Percentiles rank a stretch among this genome's conserved stretches.
These are phyloP conservation scores for Periconia sp. DNA, from an alignment of 2,329 filamentous ascomycete species.

Conservation along the genomic window DNA sequence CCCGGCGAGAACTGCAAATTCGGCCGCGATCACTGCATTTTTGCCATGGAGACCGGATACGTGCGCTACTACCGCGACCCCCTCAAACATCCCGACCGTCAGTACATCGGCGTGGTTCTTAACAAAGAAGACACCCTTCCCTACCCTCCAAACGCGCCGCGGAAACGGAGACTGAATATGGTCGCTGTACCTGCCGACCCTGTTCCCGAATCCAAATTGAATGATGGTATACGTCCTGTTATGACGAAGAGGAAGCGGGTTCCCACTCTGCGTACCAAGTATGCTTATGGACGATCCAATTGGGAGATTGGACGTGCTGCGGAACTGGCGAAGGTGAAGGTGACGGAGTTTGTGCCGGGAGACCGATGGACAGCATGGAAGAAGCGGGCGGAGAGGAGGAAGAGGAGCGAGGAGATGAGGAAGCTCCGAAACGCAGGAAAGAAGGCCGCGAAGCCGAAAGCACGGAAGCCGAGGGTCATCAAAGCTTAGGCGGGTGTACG, in stretches of 20 bases:
- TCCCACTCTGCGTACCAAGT: conserved; percentile 51
- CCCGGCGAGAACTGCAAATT: conserved; percentile 94
- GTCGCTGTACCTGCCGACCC: conserved; percentile 48
- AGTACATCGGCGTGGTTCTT: conserved; percentile 94
- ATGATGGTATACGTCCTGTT: conserved; percentile 2
- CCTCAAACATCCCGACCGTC: conserved; percentile 74
- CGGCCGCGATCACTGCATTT: conserved; percentile 96
- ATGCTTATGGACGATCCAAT: conserved; percentile 67
- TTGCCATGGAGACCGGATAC: conserved; percentile 80
- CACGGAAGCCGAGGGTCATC: conserved; percentile 7
- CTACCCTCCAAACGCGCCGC: conserved; percentile 70
- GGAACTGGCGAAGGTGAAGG: conserved; percentile 61
- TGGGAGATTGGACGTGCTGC: conserved; percentile 67
- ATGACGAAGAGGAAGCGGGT: not conserved
- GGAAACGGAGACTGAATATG: conserved; percentile 76
- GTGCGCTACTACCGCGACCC: conserved; percentile 97
- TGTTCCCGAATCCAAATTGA: conserved; percentile 4
- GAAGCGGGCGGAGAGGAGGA: conserved; percentile 57
- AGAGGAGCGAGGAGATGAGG: conserved; percentile 58
- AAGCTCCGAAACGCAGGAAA: conserved; percentile 52
- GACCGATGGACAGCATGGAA: conserved; percentile 68
- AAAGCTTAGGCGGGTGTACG: conserved; percentile 24
- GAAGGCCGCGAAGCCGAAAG: conserved; percentile 27
- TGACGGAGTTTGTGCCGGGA: conserved; percentile 57
- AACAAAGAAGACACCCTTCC: conserved; percentile 80